Evolutionary conservation across 305 asterid species (phyloP).

Genomic region (Plantago lanceolata): DNA sequence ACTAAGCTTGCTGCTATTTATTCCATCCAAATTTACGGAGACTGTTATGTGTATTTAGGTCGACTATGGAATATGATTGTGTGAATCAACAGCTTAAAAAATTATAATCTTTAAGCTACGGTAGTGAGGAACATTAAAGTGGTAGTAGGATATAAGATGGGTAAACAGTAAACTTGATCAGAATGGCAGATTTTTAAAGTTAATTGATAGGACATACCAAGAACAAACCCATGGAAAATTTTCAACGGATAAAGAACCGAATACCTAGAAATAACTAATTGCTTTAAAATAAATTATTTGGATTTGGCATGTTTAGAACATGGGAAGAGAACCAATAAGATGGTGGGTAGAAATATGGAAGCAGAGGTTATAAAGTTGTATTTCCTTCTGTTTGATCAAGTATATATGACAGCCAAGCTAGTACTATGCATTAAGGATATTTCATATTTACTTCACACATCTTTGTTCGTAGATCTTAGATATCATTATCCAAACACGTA

Average conservation of each 20-base stretch:
- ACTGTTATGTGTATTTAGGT: background rate
- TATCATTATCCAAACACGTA: background rate
- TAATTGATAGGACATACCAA: background rate
- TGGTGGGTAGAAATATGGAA: no score
- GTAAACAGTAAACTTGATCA: background rate
- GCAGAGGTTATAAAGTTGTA: background rate
- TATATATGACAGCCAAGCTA: background rate
- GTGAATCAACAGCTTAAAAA: background rate
- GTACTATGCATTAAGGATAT: background rate
- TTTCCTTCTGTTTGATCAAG: background rate
- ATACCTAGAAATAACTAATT: background rate
- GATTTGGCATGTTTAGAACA: background rate
- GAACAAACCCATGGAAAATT: no score
- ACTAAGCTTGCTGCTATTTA: background rate
- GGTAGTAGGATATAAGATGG: background rate
- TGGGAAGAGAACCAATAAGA: no score
- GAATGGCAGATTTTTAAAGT: background rate
- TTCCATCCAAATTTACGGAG: background rate
- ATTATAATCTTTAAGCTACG: no score
- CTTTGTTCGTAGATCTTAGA: conserved; percentile 3
- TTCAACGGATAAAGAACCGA: background rate
- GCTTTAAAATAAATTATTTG: background rate
- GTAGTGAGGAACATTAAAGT: no score
- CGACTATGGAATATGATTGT: no score
- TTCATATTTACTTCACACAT: background rate